Conservation (phyloP, 257 asterid species). For the Nicotiana obtusifolia region DNA sequence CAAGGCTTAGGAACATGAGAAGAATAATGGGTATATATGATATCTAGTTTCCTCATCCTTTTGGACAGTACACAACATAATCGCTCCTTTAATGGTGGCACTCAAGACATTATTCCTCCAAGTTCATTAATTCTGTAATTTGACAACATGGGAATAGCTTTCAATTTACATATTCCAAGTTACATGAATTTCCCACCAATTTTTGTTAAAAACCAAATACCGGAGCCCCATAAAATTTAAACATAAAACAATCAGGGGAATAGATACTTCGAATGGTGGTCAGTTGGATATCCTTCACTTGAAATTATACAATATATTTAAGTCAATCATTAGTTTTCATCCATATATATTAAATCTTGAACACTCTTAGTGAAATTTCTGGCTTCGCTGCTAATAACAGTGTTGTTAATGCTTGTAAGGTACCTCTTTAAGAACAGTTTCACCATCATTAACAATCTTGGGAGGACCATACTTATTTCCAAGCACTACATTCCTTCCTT, state of each 20-base stretch:
- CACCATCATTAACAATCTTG: conserved; percentile 88
- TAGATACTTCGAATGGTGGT: too few species aligned
- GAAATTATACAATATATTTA: too few species aligned
- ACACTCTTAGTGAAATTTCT: too few species aligned
- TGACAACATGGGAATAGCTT: not conserved
- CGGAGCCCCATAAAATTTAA: not conserved
- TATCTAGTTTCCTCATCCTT: not conserved
- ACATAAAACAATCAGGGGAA: not conserved
- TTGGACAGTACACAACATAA: not conserved
- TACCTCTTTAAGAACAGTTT: conserved; percentile 88
- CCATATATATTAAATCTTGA: too few species aligned
- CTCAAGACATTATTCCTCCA: not conserved
- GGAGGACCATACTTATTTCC: conserved; percentile 94
- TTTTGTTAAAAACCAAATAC: not conserved
- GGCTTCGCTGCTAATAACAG: not conserved
- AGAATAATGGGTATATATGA: too few species aligned
- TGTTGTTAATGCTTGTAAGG: not conserved
- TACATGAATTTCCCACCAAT: not conserved
- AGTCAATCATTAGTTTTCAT: too few species aligned
- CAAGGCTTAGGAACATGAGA: too few species aligned
- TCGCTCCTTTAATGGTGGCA: not conserved
- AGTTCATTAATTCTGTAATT: not conserved
- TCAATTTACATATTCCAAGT: not conserved
- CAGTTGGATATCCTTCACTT: too few species aligned
- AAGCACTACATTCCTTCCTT: conserved; percentile 89